Evolutionary conservation across 345 rosid genomes (phyloP).

Genomic region (Ceriops decandra): DNA sequence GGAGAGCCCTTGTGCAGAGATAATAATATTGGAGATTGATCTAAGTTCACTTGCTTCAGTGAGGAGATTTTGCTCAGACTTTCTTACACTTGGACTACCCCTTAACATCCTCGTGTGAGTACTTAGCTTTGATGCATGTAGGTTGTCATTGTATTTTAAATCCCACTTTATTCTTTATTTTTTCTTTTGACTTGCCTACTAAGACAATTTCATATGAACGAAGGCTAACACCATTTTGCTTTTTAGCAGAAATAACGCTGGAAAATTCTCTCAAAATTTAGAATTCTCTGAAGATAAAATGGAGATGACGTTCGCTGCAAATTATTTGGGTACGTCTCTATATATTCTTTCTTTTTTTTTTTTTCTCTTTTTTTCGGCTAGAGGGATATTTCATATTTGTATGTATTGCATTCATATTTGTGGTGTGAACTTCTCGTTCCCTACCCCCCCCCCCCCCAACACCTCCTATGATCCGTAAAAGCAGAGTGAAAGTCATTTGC

Average conservation of each 20-base stretch:
- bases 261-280: slow-evolving; percentile 67
- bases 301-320: slow-evolving; percentile 92
- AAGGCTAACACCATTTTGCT: no score
- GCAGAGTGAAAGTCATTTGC: no score
- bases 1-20: slow-evolving; percentile 61
- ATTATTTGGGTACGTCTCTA: slow-evolving; percentile 59
- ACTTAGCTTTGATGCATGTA: neutral
- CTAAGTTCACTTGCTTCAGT: slow-evolving; percentile 79
- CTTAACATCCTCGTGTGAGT: slow-evolving; percentile 79
- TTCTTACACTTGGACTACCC: slow-evolving; percentile 63
- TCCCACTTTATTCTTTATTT: neutral
- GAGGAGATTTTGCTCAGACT: slow-evolving; percentile 56
- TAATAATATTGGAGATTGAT: slow-evolving; percentile 61
- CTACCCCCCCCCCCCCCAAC: no score
- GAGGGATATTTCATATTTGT: no score
- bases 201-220: neutral
- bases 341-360: neutral
- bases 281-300: slow-evolving; percentile 94
- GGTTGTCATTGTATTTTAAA: neutral
- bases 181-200: neutral
- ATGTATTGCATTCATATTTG: no score
- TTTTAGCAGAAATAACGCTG: slow-evolving; percentile 81
- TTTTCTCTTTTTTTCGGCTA: neutral
- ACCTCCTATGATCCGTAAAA: no score
- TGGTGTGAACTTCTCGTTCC: no score